These are phyloP conservation scores for Oemleria cerasiformis DNA, from an alignment of 306 rosid genomes.

Conservation along the genomic window DNA sequence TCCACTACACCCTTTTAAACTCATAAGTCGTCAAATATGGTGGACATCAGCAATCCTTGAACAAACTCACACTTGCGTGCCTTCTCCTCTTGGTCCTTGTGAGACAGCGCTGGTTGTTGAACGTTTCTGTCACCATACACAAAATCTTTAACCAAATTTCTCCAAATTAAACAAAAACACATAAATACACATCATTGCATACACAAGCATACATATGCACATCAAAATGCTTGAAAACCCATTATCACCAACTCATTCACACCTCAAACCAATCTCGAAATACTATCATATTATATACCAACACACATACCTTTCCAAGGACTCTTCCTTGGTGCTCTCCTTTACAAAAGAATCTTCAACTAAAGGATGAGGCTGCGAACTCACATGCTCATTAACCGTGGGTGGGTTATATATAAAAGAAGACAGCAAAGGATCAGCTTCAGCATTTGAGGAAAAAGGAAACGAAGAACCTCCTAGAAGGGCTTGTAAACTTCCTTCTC, in stretches of 20 bases:
- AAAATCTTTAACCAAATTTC: neutral
- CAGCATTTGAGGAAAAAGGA: constrained; percentile 49
- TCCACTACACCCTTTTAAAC: neutral
- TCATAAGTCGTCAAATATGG: constrained; percentile 66
- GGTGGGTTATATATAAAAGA: constrained; percentile 72
- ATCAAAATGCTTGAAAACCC: no score
- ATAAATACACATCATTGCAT: neutral
- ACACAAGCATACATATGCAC: no score
- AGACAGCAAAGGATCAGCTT: constrained; percentile 76
- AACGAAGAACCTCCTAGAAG: constrained; percentile 76
- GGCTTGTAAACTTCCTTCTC: constrained; percentile 75
- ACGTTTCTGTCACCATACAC: constrained; percentile 46
- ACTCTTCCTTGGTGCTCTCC: constrained; percentile 44
- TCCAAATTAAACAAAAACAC: neutral
- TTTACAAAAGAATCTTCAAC: constrained; percentile 38
- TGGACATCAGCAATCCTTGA: constrained; percentile 75
- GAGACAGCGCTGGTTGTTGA: constrained; percentile 39
- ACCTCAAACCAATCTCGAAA: neutral
- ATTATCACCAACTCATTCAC: neutral
- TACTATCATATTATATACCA: neutral
- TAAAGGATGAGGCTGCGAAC: constrained; percentile 36
- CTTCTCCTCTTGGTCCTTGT: constrained; percentile 66
- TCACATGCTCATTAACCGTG: constrained; percentile 38
- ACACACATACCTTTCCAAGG: constrained; percentile 41
- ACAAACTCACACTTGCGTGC: constrained; percentile 69